These are phyloP conservation scores for Neurospora sp. DNA, from an alignment of 495 filamentous ascomycete species.

Conservation along the genomic window DNA sequence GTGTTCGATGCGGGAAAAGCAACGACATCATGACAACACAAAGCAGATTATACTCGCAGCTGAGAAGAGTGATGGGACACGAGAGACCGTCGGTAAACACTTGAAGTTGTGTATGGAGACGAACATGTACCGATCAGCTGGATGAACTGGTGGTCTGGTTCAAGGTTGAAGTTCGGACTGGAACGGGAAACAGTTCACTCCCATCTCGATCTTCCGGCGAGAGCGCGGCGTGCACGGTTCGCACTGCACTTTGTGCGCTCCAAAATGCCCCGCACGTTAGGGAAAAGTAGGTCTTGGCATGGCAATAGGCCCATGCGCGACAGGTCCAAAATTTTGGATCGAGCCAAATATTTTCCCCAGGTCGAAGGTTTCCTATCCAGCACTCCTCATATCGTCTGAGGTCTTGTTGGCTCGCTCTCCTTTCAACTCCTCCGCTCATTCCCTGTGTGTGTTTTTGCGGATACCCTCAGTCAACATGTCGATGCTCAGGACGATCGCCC, in stretches of 20 bases:
- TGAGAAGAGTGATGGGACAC: too few species aligned
- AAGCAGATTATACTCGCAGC: too few species aligned
- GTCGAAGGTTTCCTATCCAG: not conserved
- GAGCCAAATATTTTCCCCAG: constrained; percentile 16
- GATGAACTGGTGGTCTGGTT: not conserved
- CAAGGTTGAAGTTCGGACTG: not conserved
- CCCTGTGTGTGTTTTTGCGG: constrained; percentile 17
- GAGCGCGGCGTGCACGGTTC: not conserved
- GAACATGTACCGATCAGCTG: not conserved
- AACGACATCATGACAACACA: not conserved
- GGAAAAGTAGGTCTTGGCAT: not conserved
- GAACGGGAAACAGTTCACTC: not conserved
- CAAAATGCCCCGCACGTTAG: not conserved
- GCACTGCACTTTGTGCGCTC: not conserved
- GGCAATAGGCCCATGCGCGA: constrained; percentile 3
- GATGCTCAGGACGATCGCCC: constrained; percentile 52
- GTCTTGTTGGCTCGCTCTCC: constrained; percentile 1
- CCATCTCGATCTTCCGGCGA: not conserved
- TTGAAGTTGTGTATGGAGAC: not conserved
- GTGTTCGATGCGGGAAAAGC: not conserved
- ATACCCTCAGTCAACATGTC: constrained; percentile 45
- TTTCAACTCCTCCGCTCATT: constrained; percentile 18
- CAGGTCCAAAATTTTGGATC: constrained; percentile 6
- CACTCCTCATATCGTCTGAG: constrained; percentile 4
- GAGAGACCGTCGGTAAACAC: not conserved